Percentiles rank a stretch among this genome's conserved stretches.
Conservation (phyloP, 2,329 filamentous ascomycete genomes). For the Beauveria varroae region DNA sequence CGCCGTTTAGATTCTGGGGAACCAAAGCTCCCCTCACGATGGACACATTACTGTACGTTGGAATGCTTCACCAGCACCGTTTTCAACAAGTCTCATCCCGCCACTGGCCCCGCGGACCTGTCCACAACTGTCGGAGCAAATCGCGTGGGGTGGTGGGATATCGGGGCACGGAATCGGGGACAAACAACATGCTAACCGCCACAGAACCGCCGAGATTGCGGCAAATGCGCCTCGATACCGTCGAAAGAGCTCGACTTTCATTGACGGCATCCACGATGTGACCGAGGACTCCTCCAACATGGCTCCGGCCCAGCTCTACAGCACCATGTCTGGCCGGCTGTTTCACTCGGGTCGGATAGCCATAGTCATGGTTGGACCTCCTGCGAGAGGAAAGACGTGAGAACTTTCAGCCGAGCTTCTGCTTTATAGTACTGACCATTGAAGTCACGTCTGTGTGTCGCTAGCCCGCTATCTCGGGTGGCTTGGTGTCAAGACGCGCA, state of each 20-base stretch:
- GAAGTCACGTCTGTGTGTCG: constrained; percentile 87
- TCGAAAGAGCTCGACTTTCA: constrained; percentile 89
- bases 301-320: constrained; percentile 95
- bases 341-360: constrained; percentile 97
- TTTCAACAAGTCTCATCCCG: background rate
- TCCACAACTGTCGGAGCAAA: background rate
- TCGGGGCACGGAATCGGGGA: background rate
- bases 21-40: constrained; percentile 14
- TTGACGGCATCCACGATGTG: constrained; percentile 94
- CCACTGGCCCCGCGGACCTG: background rate
- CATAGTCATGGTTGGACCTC: constrained; percentile 92
- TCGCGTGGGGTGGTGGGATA: constrained; percentile 3
- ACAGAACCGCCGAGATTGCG: constrained; percentile 82
- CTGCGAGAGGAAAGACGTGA: constrained; percentile 89
- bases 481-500: constrained; percentile 95
- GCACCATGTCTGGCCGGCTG: constrained; percentile 91
- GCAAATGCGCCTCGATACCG: constrained; percentile 85
- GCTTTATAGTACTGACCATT: background rate
- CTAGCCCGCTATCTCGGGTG: constrained; percentile 90
- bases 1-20: background rate
- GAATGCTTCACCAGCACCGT: background rate
- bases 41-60: constrained; percentile 26
- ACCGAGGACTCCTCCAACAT: constrained; percentile 67
- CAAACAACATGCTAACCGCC: constrained; percentile 21
- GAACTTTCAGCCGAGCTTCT: constrained; percentile 19